Conservation (phyloP, 768 basidiomycete species). For the Paxillus rubicundulus region DNA sequence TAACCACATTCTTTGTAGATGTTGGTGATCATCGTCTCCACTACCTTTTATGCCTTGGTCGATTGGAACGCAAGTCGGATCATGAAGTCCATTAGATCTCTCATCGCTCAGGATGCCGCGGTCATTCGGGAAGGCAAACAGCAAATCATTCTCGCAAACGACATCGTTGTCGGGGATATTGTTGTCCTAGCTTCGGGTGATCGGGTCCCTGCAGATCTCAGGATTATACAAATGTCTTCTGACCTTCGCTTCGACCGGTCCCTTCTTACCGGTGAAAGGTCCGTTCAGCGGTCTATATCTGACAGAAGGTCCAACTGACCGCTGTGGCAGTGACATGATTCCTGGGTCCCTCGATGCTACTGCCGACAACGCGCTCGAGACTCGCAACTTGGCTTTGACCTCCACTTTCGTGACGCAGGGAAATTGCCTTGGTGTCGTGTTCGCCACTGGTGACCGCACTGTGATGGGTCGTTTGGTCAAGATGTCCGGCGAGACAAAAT, state of each 20-base stretch:
- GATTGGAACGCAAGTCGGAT: slow-evolving; percentile 49
- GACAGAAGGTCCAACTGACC: neutral
- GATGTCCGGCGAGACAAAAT: slow-evolving; percentile 46
- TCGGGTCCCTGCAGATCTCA: slow-evolving; percentile 58
- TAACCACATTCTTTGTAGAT: slow-evolving; percentile 27
- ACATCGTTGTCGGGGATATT: slow-evolving; percentile 58
- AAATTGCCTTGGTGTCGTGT: slow-evolving; percentile 39
- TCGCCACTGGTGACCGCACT: slow-evolving; percentile 43
- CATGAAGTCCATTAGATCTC: slow-evolving; percentile 56
- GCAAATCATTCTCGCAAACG: slow-evolving; percentile 47
- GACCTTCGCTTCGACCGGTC: slow-evolving; percentile 54
- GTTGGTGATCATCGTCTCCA: slow-evolving; percentile 41
- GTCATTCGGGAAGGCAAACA: slow-evolving; percentile 50
- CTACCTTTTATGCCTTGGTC: slow-evolving; percentile 48
- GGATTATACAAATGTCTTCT: slow-evolving; percentile 49
- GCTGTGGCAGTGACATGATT: slow-evolving; percentile 36
- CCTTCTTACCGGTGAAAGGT: slow-evolving; percentile 52
- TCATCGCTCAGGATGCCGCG: slow-evolving; percentile 58
- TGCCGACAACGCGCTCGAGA: slow-evolving; percentile 49
- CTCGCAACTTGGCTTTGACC: slow-evolving; percentile 47
- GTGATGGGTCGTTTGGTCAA: slow-evolving; percentile 55
- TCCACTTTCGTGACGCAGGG: slow-evolving; percentile 44
- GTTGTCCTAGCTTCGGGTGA: slow-evolving; percentile 53
- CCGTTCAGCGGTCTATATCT: neutral
- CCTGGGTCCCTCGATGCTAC: slow-evolving; percentile 45